phyloP scores from a whole-genome alignment of 371 early-diverging fungal genomes.

The Lichtheimia hyalospora region DNA sequence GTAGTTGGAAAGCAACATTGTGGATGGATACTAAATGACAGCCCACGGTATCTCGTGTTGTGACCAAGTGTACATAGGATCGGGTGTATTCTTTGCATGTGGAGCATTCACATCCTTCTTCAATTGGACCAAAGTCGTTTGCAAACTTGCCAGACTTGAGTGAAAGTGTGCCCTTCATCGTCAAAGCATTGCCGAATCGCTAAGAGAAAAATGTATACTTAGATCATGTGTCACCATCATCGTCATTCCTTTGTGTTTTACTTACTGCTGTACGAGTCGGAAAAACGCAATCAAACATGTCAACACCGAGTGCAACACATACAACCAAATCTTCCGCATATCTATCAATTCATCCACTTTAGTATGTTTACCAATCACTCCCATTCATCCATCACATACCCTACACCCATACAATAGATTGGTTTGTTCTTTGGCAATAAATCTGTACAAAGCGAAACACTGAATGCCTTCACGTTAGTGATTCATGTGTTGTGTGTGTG shows the following conservation, averaged over 20 bases:
- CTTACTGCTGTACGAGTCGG: slow-evolving; percentile 93
- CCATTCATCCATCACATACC: slow-evolving; percentile 43
- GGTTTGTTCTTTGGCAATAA: slow-evolving; percentile 85
- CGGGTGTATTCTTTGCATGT: slow-evolving; percentile 86
- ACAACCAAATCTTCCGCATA: slow-evolving; percentile 95
- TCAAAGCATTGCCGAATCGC: slow-evolving; percentile 93
- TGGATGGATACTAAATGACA: slow-evolving; percentile 90
- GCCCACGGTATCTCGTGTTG: slow-evolving; percentile 86
- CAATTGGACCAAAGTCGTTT: slow-evolving; percentile 76
- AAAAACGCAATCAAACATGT: slow-evolving; percentile 98
- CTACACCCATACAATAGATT: slow-evolving; percentile 97
- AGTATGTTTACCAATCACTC: slow-evolving; percentile 37
- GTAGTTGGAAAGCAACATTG: slow-evolving; percentile 90
- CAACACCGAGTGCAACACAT: slow-evolving; percentile 91
- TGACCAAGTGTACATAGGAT: slow-evolving; percentile 73
- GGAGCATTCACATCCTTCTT: slow-evolving; percentile 82
- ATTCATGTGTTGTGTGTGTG: not conserved
- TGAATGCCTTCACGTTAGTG: slow-evolving; percentile 11
- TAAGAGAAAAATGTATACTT: slow-evolving; percentile 12
- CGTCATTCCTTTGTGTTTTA: too few species aligned
- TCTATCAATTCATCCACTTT: slow-evolving; percentile 52
- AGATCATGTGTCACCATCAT: too few species aligned
- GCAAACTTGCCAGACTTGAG: slow-evolving; percentile 66
- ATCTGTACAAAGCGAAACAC: slow-evolving; percentile 83
- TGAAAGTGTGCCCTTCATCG: slow-evolving; percentile 75